Percentiles rank a stretch among this genome's conserved stretches.
phyloP scores from a whole-genome alignment of 164 flowering plant species.

The Hamamelis virginiana region DNA sequence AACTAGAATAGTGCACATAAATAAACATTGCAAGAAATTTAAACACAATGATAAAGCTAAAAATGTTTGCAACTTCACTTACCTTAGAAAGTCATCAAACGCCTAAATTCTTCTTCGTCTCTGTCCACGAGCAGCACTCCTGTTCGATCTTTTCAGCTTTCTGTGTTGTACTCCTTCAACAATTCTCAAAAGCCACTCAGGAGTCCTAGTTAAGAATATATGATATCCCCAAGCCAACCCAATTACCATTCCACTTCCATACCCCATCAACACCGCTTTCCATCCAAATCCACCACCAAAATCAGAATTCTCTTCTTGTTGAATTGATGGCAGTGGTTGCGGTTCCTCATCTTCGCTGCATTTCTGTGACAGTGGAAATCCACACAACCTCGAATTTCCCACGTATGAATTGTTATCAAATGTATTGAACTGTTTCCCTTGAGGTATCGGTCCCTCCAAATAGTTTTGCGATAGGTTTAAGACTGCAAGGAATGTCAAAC shows the following conservation, averaged over 20 bases:
- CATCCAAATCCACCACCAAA: neutral
- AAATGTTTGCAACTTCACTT: too few species aligned
- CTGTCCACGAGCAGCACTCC: neutral
- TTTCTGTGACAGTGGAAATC: slow-evolving; percentile 1
- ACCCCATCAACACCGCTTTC: slow-evolving; percentile 7
- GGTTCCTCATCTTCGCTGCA: neutral
- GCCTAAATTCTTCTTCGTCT: neutral
- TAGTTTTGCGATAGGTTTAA: slow-evolving; percentile 6
- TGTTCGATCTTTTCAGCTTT: neutral
- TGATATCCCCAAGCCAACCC: neutral
- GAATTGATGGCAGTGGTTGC: neutral
- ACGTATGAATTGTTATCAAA: neutral
- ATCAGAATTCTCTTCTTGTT: too few species aligned
- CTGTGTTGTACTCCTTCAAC: neutral
- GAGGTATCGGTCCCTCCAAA: slow-evolving; percentile 7
- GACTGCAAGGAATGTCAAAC: slow-evolving; percentile 1
- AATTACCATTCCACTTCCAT: neutral
- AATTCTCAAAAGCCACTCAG: slow-evolving; percentile 7
- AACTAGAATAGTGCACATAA: too few species aligned
- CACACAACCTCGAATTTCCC: slow-evolving; percentile 15
- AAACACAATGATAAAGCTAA: too few species aligned
- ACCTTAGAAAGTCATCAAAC: too few species aligned
- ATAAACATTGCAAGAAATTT: too few species aligned
- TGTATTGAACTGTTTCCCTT: slow-evolving; percentile 10
- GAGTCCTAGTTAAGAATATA: slow-evolving; percentile 3